Percentiles rank a stretch among this genome's conserved stretches.
These are phyloP conservation scores for Boletus rubroflammeus DNA, from an alignment of 768 basidiomycete species.

Conservation along the genomic window DNA sequence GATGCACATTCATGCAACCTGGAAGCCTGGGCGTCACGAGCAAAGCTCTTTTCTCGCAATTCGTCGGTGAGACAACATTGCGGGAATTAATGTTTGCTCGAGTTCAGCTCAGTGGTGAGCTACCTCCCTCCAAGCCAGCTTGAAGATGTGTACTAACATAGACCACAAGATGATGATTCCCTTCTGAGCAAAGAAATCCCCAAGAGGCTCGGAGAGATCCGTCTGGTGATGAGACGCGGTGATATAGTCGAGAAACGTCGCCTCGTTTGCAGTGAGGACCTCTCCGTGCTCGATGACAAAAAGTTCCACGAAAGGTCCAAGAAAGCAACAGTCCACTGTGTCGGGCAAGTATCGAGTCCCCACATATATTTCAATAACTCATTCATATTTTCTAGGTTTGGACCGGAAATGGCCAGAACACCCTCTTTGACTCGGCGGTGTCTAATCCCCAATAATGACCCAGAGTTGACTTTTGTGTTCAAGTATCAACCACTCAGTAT, in stretches of 20 bases:
- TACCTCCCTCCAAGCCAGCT: too few species aligned
- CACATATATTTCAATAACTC: not conserved
- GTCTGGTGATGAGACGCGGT: slow-evolving; percentile 5
- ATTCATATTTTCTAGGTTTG: slow-evolving; percentile 9
- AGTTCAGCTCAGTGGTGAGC: slow-evolving; percentile 17
- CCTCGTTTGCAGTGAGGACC: fast-evolving
- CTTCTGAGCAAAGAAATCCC: slow-evolving; percentile 6
- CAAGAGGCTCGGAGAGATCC: slow-evolving; percentile 17
- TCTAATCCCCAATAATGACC: slow-evolving; percentile 3
- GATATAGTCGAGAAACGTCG: too few species aligned
- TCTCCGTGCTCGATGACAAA: not conserved
- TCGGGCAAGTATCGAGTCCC: slow-evolving; percentile 10
- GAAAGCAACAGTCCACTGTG: slow-evolving; percentile 19
- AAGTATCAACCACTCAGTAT: slow-evolving; percentile 17
- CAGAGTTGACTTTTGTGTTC: slow-evolving; percentile 16
- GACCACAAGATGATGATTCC: slow-evolving; percentile 21
- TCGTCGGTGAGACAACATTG: not conserved
- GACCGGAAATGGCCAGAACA: not conserved
- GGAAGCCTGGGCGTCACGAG: not conserved
- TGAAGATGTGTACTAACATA: not conserved
- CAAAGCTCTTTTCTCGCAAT: not conserved
- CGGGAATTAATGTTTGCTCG: slow-evolving; percentile 16
- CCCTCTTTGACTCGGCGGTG: fast-evolving
- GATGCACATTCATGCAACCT: fast-evolving
- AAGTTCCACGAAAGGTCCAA: slow-evolving; percentile 21